Base-by-base conservation (phyloP, 768 basidiomycete genomes). In the Xanthoconium stramineum region DNA sequence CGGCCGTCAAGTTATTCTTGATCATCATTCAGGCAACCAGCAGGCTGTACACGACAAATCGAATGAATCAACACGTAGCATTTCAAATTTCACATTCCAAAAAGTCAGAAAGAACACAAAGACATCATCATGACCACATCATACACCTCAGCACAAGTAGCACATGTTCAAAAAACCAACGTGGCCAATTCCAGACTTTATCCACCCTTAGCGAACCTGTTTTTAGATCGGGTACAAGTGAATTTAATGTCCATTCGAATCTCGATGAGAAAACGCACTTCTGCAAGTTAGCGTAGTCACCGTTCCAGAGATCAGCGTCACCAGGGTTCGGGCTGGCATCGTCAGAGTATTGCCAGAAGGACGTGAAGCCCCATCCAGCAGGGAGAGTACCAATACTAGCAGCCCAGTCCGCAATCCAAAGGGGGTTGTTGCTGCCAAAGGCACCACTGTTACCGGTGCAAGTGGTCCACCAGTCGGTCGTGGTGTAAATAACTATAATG, bases 391-490 rank as follows among this genome's bases (percentile, higher is more conserved):
- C 84, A 19, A 81, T 67, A 28, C 67, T 59, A 9, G 81, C 79
- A 5, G 80, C 65, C 44, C 76, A 86, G 29, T 72, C 68, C 2
- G 86, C 85, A 43, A 87, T 75, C 83, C 83, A 86, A 3, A 88
- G 72, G 3, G 85, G 83, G 64, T 80, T 84, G 52, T 72, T 78
- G 4, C 63, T 52, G 1, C 65, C 76, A 58, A 88, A 87, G 5
- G 69, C 71, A 14, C 73, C 70, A 53, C 77, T 82, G 65, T 84
- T 82, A 0, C 81, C 83, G 3, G 86, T 88, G 67, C 86, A 88
- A 10, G 75, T 76, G 11, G 61, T 80, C 86, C 86, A 88, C 86
- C 86, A 88, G 65, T 79, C 73, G 12, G 83, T 85, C 5, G 81
- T 83, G 30, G 82, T 82, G 60, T 86, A 86, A 53, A 86, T 83